Conservation (phyloP, 2,329 filamentous ascomycete species). For the Drechslera avenae region DNA sequence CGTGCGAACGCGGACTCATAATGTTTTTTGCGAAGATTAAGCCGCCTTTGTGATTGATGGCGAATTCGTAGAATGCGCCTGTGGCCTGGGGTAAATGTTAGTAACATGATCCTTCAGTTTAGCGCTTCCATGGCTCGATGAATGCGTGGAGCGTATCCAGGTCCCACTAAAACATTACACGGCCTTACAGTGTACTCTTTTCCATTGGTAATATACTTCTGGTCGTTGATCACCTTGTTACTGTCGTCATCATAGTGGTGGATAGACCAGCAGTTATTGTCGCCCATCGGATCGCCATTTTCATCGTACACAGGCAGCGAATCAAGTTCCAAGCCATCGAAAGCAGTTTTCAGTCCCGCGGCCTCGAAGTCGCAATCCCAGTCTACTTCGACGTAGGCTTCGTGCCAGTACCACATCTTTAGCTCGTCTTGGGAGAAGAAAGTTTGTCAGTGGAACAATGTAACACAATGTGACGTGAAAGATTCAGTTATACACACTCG, state of each 20-base stretch:
- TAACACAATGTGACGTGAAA: too few relatives aligned
- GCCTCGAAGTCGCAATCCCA: slow-evolving; percentile 12
- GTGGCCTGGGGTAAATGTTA: slow-evolving; percentile 16
- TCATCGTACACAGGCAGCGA: slow-evolving; percentile 7
- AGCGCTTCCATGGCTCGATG: too few relatives aligned
- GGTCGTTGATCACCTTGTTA: slow-evolving; percentile 3
- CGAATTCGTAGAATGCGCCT: slow-evolving; percentile 20
- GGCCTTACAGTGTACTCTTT: slow-evolving; percentile 19
- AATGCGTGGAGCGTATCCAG: too few relatives aligned
- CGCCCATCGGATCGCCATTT: slow-evolving; percentile 1
- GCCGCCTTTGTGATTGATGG: slow-evolving; percentile 20
- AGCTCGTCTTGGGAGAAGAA: slow-evolving; percentile 7
- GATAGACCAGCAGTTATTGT: slow-evolving; percentile 17
- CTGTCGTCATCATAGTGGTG: slow-evolving; percentile 14
- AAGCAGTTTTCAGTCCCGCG: slow-evolving; percentile 8
- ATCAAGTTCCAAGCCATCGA: slow-evolving; percentile 15
- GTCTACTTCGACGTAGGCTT: neutral
- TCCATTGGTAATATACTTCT: slow-evolving; percentile 20
- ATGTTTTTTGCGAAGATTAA: slow-evolving; percentile 16
- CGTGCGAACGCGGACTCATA: slow-evolving; percentile 13
- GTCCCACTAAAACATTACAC: neutral
- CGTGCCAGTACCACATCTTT: slow-evolving; percentile 20
- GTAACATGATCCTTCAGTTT: neutral
- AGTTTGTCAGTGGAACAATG: neutral
- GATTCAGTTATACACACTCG: neutral